Conservation (phyloP, 768 basidiomycete genomes). For the Podaxis sp. region DNA sequence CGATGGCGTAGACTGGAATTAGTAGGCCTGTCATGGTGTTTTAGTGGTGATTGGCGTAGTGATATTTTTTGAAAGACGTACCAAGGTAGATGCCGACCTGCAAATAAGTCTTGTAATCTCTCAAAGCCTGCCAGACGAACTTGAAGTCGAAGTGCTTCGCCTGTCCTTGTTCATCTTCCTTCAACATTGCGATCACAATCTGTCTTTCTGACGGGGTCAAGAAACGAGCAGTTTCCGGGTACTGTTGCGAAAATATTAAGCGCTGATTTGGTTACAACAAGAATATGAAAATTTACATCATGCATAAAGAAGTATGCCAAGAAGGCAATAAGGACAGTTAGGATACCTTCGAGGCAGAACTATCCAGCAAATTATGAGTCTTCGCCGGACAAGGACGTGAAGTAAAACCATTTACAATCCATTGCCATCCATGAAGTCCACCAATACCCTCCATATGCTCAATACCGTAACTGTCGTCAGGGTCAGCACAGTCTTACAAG, state of each 20-base stretch:
- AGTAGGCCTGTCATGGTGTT: slow-evolving; percentile 28
- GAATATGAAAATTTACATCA: slow-evolving; percentile 34
- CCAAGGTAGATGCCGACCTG: slow-evolving; percentile 42
- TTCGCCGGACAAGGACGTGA: background rate
- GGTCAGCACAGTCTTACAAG: slow-evolving; percentile 18
- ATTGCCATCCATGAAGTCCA: slow-evolving; percentile 43
- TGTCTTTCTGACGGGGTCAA: slow-evolving; percentile 42
- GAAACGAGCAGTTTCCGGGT: slow-evolving; percentile 58
- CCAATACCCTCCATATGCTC: slow-evolving; percentile 41
- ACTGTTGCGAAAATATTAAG: slow-evolving; percentile 27
- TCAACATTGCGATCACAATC: slow-evolving; percentile 38
- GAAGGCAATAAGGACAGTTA: slow-evolving; percentile 40
- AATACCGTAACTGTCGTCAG: slow-evolving; percentile 36
- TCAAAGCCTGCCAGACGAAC: slow-evolving; percentile 48
- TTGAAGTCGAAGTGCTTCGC: slow-evolving; percentile 42
- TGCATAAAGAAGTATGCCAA: slow-evolving; percentile 51
- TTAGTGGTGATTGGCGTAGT: background rate
- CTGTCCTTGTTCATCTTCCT: slow-evolving; percentile 42
- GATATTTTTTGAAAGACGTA: slow-evolving; percentile 15
- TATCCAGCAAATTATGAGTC: slow-evolving; percentile 13
- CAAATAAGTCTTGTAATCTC: slow-evolving; percentile 43
- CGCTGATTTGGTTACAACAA: background rate
- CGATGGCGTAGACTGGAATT: slow-evolving; percentile 40
- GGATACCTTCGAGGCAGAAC: slow-evolving; percentile 47
- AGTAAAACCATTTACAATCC: slow-evolving; percentile 36